These are phyloP conservation scores for Tetragonia tetragonoides DNA, from an alignment of 148 eudicot genomes.

Conservation along the genomic window DNA sequence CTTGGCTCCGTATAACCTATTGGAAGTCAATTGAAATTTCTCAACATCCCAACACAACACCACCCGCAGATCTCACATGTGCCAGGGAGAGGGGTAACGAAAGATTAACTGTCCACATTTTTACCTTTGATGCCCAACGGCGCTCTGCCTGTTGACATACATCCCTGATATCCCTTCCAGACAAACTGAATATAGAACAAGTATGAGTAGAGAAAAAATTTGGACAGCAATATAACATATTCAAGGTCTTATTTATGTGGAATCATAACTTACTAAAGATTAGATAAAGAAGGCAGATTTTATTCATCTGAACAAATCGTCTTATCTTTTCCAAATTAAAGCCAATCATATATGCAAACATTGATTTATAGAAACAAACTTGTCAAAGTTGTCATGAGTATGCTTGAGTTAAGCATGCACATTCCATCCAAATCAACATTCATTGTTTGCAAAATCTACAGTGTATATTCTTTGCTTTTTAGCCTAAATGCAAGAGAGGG, in stretches of 20 bases:
- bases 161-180: conserved; percentile 90
- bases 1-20: conserved; percentile 79
- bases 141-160: conserved; percentile 97
- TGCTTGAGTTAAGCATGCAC: not conserved
- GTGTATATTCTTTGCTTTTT: not conserved
- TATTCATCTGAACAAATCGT: not conserved
- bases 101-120: too few relatives aligned
- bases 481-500: not conserved
- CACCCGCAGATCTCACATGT: not conserved
- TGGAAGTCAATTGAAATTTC: not conserved
- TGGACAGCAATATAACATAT: not conserved
- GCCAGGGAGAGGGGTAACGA: not conserved
- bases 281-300: not conserved
- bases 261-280: not conserved
- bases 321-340: not conserved
- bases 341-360: not conserved
- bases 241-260: not conserved
- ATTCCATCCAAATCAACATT: not conserved
- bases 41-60: not conserved
- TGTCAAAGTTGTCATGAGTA: not conserved
- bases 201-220: not conserved
- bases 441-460: not conserved
- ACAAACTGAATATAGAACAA: conserved; percentile 48
- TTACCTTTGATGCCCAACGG: conserved; percentile 97
- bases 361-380: not conserved